Base-by-base conservation (phyloP, 176 grass and related monocot species). In the Bolboschoenus planiculmis region DNA sequence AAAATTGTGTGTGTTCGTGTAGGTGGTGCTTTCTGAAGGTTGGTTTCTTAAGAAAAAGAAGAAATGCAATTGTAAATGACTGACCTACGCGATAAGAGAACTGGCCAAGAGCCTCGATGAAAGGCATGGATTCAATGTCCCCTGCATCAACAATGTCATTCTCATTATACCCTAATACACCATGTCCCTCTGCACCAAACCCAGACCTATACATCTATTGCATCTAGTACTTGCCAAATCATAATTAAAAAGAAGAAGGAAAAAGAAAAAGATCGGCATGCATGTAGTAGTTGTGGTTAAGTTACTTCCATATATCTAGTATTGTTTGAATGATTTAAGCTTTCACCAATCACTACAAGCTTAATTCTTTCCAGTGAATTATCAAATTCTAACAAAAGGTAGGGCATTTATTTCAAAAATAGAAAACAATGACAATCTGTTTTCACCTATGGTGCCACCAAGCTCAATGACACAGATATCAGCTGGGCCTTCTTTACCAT, bases 91-190 rank as follows among this genome's bases (percentile, higher is more conserved):
- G 87, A 67, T 91, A 95, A 60, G 97, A 95, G 83, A 99, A 95
- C 85, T 96, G 97, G 84, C 97, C 89, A 83, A 99, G 79, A 84
- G 97, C 97, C 88, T 99, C 97, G 33, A 92, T 90, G 66, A 95
- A 99, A 47, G 91, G 97, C 97, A 99, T 99, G 79, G 97, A 99
- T 84, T 99, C 97, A 86, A 99, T 93, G 85, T 99, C 97, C 79
- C 97, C 97, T 99, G 87, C 91, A 93, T 88, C 84, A 93, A 91
- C 61, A 91, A 89, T 87, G 14, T 59, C 87, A 97, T 50, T 86
- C 81, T 84, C 46, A 13, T 94, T 92, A 97, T 94, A 57, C 9
- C 23, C 37, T 37, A 39, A 91, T 88, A 86, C 88, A 96, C 54
- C 33, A n/a, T 44, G 81, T n/a, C 65, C 89, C n/a, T n/a, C n/a